Conservation (phyloP, 768 basidiomycete genomes). For the Tulasnella sp. region DNA sequence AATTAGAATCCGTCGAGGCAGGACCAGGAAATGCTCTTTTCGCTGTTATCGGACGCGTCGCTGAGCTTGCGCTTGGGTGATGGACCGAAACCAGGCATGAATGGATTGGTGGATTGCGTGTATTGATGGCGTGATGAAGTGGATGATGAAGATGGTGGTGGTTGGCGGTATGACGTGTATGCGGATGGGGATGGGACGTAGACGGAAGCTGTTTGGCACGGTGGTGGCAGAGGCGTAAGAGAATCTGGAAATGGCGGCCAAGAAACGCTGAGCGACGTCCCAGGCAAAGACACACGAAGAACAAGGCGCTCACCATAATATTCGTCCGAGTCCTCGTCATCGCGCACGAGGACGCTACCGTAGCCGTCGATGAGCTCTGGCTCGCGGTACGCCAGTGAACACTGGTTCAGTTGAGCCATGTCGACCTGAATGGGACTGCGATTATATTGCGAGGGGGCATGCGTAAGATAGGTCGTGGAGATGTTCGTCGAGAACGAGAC, state of each 20-base stretch:
- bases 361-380: conserved; percentile 17
- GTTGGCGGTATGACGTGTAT: conserved; percentile 15
- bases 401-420: conserved; percentile 6
- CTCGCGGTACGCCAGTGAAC: not conserved
- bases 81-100: conserved; percentile 3
- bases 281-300: not conserved
- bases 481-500: conserved; percentile 26
- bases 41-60: conserved; percentile 18
- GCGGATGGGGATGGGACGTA: conserved; percentile 23
- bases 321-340: conserved; percentile 22
- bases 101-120: conserved; percentile 4
- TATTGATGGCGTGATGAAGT: not conserved
- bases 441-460: conserved; percentile 23
- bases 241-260: not conserved
- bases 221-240: conserved; percentile 21
- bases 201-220: conserved; percentile 15
- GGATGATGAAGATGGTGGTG: conserved; percentile 2
- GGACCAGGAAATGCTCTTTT: conserved; percentile 12
- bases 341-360: conserved; percentile 15
- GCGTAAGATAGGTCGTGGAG: conserved; percentile 25
- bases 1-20: conserved; percentile 23
- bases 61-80: conserved; percentile 15
- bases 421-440: conserved; percentile 22
- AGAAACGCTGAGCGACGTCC: not conserved
- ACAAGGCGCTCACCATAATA: conserved; percentile 13